A percentile compares a stretch with the other conserved stretches of the same genome.
These are phyloP conservation scores for Prunus yedoensis DNA, from an alignment of 331 rosid species.

Conservation along the genomic window DNA sequence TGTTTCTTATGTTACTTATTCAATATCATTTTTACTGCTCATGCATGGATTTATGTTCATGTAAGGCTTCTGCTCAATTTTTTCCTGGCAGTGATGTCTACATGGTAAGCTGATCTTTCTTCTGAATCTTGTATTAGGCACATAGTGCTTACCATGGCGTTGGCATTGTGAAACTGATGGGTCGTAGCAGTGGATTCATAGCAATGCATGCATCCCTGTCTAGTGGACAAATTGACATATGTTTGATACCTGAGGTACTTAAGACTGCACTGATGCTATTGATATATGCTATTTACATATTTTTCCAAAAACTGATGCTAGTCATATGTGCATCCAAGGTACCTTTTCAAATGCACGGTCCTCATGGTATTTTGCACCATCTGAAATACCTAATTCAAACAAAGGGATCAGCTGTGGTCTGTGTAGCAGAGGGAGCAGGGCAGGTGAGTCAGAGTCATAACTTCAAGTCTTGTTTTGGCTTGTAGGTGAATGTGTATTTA, in stretches of 20 bases:
- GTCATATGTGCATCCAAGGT: slow-evolving; percentile 52
- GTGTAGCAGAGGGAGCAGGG: slow-evolving; percentile 98
- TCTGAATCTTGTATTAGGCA: slow-evolving; percentile 52
- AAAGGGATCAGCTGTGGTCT: slow-evolving; percentile 93
- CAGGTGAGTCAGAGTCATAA: slow-evolving; percentile 49
- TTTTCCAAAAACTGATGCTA: slow-evolving; percentile 16
- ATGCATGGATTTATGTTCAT: not conserved
- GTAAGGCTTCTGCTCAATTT: not conserved
- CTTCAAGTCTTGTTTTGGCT: not conserved
- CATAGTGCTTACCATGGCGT: slow-evolving; percentile 98
- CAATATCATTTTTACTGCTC: slow-evolving; percentile 1
- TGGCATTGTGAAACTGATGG: slow-evolving; percentile 96
- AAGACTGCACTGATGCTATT: slow-evolving; percentile 19
- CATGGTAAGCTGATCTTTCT: slow-evolving; percentile 21
- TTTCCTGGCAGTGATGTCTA: slow-evolving; percentile 17
- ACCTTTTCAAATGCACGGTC: slow-evolving; percentile 73
- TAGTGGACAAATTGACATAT: slow-evolving; percentile 93
- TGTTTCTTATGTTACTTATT: not conserved
- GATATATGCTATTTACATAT: slow-evolving; percentile 18
- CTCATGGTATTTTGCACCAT: slow-evolving; percentile 83
- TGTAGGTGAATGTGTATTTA: not conserved
- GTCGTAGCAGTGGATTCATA: slow-evolving; percentile 97
- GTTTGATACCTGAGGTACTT: slow-evolving; percentile 95
- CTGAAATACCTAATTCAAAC: slow-evolving; percentile 79
- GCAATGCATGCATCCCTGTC: slow-evolving; percentile 96